Base-by-base conservation (phyloP, 73 alveolate genomes). In the Breviolum minutum region DNA sequence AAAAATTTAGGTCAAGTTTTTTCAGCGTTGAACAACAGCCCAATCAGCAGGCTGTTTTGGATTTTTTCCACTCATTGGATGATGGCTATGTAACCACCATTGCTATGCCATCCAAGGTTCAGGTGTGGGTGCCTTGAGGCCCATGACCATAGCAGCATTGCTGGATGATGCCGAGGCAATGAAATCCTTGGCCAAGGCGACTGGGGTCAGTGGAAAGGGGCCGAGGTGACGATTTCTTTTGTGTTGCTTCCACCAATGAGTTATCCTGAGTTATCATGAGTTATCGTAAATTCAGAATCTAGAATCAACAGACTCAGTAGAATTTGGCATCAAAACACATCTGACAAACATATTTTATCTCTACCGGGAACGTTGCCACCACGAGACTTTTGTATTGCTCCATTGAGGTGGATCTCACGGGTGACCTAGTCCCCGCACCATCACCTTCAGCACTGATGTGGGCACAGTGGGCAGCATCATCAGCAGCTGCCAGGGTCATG, bases 161-260 rank as follows among this genome's bases (percentile, higher is more conserved):
- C 61, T 90, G 96, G 96, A 90, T 63, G 96, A 90, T 71, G 87
- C 96, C 20, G 96, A 90, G 54, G 96, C 96, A 8, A n/a, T 69
- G 68, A 69, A 71, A 48, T 87, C 54, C 32, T 17, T 80, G 66
- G 88, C 88, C 86, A 77, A 77, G 86, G 86, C 63, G 86, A 73
- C 83, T 73, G 83, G 30, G 19, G 0, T 71, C 48, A 8, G 13
- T 22, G 30, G 30, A 13, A 8, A 30, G 19, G 54, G 48, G 22
- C 30, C 14, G 83, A 48, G 6, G 22, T 11, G 86, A 16, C 86
- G 54, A 40, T 40, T 40, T 40, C 54, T 40, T 40, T 40, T 40
- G 54, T 3, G 3, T 40, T 40, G 54, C 54, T 40, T 40, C 54
- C 54, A 40, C 54, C 54, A 40, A 40, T 40, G 54, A 40, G 0